Evolutionary conservation across 177 flowering plant genomes (phyloP).

Genomic region (Vitis hybrid): DNA sequence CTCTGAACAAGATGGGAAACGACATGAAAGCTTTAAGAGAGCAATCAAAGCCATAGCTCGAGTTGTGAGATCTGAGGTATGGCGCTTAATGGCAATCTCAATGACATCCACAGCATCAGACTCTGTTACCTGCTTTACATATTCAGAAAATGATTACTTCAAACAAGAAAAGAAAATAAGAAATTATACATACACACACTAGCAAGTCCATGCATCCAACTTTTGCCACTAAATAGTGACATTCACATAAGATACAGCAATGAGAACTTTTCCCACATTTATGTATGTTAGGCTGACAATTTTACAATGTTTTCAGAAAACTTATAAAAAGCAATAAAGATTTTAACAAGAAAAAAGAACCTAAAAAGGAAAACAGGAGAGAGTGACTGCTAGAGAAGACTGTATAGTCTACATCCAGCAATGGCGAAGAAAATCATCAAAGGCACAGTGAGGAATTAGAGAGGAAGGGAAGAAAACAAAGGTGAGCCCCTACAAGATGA

Average conservation of each 20-base stretch:
- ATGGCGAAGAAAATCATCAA: too few species aligned
- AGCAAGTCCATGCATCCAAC: background rate
- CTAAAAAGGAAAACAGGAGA: too few species aligned
- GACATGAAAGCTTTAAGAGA: slow-evolving; percentile 90
- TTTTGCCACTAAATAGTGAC: background rate
- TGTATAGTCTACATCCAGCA: too few species aligned
- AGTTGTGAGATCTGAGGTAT: slow-evolving; percentile 73
- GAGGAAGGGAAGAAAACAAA: too few species aligned
- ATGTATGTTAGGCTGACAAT: too few species aligned
- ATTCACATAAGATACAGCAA: background rate
- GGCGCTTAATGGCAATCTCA: slow-evolving; percentile 67
- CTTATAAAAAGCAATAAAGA: too few species aligned
- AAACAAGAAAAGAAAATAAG: background rate
- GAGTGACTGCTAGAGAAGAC: too few species aligned
- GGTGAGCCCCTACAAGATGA: too few species aligned
- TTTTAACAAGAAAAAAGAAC: too few species aligned
- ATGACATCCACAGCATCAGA: slow-evolving; percentile 88
- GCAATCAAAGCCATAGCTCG: slow-evolving; percentile 86
- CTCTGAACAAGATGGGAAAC: slow-evolving; percentile 92
- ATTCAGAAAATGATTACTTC: slow-evolving; percentile 20
- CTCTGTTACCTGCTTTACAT: slow-evolving; percentile 97
- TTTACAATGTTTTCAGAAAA: too few species aligned
- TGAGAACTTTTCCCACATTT: too few species aligned
- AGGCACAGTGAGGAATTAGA: too few species aligned
- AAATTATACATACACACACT: background rate